A percentile compares a stretch with the other conserved stretches of the same genome.
These are phyloP conservation scores for Clarireedia homoeocarpa DNA, from an alignment of 2,329 filamentous ascomycete genomes.

Conservation along the genomic window DNA sequence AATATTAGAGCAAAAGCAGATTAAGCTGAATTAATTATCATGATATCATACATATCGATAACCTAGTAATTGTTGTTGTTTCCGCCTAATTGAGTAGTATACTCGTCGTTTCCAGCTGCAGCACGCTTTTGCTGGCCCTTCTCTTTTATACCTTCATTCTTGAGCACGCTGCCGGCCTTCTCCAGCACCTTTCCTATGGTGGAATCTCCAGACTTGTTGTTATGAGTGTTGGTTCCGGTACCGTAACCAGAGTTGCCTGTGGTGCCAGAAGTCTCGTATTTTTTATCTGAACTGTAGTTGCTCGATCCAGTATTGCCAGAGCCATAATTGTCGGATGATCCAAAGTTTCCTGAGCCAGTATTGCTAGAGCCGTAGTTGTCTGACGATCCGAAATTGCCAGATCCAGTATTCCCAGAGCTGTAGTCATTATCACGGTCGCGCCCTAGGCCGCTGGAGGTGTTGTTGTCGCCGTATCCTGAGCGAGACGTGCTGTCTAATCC, in stretches of 20 bases:
- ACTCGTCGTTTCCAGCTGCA: conserved; percentile 27
- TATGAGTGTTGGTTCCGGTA: conserved; percentile 11
- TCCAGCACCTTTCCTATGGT: conserved; percentile 50
- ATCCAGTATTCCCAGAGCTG: conserved; percentile 12
- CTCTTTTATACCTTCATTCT: conserved; percentile 39
- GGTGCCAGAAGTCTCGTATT: not conserved
- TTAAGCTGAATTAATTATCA: not conserved
- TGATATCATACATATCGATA: not conserved
- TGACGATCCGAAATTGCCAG: conserved; percentile 6
- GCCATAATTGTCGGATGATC: not conserved
- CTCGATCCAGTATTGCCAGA: conserved; percentile 13
- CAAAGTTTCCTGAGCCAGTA: conserved; percentile 2
- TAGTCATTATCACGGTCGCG: not conserved
- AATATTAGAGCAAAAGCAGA: too few species aligned
- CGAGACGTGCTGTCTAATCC: not conserved
- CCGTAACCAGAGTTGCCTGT: conserved; percentile 8
- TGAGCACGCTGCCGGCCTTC: conserved; percentile 45
- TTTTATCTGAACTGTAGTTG: conserved; percentile 11
- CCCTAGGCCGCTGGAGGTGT: not conserved
- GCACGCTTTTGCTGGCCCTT: conserved; percentile 45
- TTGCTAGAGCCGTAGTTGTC: conserved; percentile 4
- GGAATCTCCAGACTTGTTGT: conserved; percentile 16
- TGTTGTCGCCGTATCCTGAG: conserved; percentile 1
- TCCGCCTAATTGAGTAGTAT: conserved; percentile 9
- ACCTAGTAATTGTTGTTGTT: conserved; percentile 2